A percentile compares a stretch with the other conserved stretches of the same genome.
Conservation (phyloP, 1,284 basidiomycete species). For the Garcileccinum viscosum region DNA sequence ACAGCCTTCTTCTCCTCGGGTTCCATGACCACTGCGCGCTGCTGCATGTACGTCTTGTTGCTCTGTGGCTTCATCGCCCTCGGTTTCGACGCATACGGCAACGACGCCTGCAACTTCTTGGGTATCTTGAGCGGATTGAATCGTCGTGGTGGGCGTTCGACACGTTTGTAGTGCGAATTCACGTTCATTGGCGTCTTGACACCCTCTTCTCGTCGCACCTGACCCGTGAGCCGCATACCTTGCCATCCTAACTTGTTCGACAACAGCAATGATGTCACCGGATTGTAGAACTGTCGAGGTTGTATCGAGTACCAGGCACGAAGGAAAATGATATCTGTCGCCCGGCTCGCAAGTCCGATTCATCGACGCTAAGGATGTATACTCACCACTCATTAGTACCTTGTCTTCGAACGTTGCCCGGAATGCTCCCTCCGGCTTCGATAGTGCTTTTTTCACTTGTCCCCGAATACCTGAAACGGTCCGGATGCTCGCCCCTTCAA, state of each 20-base stretch:
- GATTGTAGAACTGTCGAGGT: slow-evolving; percentile 96
- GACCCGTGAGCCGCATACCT: slow-evolving; percentile 96
- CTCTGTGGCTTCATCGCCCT: slow-evolving; percentile 80
- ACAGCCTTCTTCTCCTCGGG: slow-evolving; percentile 94
- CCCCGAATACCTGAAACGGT: slow-evolving; percentile 97
- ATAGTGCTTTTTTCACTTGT: slow-evolving; percentile 94
- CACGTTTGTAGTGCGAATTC: slow-evolving; percentile 88
- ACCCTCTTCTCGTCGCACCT: slow-evolving; percentile 85
- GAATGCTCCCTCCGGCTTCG: slow-evolving; percentile 94
- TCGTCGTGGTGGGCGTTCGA: slow-evolving; percentile 81
- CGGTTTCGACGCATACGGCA: slow-evolving; percentile 95
- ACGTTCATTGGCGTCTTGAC: slow-evolving; percentile 83
- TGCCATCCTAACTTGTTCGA: slow-evolving; percentile 81
- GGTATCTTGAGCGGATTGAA: slow-evolving; percentile 94
- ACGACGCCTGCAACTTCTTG: slow-evolving; percentile 84
- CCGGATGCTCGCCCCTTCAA: slow-evolving; percentile 94
- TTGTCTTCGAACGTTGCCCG: slow-evolving; percentile 99
- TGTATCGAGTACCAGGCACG: slow-evolving; percentile 97
- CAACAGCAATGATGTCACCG: slow-evolving; percentile 90
- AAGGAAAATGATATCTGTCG: slow-evolving; percentile 90
- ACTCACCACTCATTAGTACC: slow-evolving; percentile 90
- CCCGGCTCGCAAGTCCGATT: slow-evolving; percentile 5
- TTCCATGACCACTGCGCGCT: slow-evolving; percentile 93
- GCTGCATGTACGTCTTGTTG: slow-evolving; percentile 85
- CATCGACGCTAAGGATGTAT: not conserved